Percentiles rank a stretch among this genome's conserved stretches.
Evolutionary conservation across 139 green algal species (phyloP).

Genomic region (Axilococcus clingmanii): DNA sequence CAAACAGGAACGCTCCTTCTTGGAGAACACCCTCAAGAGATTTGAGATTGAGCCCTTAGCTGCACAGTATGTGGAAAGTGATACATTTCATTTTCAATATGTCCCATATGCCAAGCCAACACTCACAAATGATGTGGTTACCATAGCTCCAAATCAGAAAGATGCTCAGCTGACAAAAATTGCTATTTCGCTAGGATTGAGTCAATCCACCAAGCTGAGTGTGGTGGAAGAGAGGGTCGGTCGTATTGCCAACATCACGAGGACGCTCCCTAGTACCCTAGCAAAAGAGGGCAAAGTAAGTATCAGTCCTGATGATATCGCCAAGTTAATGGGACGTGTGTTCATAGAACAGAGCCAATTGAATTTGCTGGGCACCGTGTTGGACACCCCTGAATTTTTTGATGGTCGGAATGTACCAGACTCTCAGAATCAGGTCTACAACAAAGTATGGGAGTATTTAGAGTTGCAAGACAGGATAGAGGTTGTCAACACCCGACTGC

Average conservation of each 20-base stretch:
- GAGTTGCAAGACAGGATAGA: constrained; percentile 39
- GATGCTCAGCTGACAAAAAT: constrained; percentile 38
- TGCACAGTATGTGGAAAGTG: constrained; percentile 19
- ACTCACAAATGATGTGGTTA: constrained; percentile 66
- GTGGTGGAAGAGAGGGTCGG: constrained; percentile 62
- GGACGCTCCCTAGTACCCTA: constrained; percentile 30
- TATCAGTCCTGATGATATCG: constrained; percentile 3
- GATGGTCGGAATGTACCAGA: constrained; percentile 15
- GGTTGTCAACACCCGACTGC: constrained; percentile 35
- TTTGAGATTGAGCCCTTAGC: constrained; percentile 27
- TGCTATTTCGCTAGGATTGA: constrained; percentile 35
- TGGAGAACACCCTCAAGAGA: constrained; percentile 3
- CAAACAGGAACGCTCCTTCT: too few species aligned
- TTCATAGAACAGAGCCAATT: constrained; percentile 41
- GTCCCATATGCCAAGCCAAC: constrained; percentile 27
- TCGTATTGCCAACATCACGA: constrained; percentile 49
- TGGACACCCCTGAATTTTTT: constrained; percentile 67
- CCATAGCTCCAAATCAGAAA: constrained; percentile 19
- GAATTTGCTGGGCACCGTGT: constrained; percentile 53
- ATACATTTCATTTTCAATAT: constrained; percentile 23
- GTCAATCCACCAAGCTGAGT: constrained; percentile 56
- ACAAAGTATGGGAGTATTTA: constrained; percentile 58
- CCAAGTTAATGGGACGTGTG: constrained; percentile 25
- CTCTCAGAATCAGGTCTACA: constrained; percentile 13
- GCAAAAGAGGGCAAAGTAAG: constrained; percentile 23